These are phyloP conservation scores for Cardiosporidium cionae DNA, from an alignment of 169 alveolate genomes.

Conservation along the genomic window DNA sequence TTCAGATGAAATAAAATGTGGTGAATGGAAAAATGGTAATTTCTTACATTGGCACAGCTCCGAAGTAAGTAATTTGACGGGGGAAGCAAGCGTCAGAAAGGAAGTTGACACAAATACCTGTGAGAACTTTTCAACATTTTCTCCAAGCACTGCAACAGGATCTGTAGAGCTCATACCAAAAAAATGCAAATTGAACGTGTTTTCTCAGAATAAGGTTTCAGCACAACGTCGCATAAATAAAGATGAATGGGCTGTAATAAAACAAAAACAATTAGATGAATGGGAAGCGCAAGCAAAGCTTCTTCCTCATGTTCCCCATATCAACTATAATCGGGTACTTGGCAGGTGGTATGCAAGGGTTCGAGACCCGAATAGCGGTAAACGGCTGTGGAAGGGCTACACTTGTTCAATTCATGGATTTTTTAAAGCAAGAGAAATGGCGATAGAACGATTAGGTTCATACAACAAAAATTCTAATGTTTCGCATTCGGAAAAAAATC, in stretches of 20 bases:
- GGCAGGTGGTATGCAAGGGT: conserved; percentile 35
- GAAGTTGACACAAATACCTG: neutral
- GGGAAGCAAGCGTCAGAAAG: neutral
- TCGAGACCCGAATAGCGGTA: conserved; percentile 26
- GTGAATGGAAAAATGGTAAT: neutral
- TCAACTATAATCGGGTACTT: conserved; percentile 27
- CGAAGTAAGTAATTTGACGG: neutral
- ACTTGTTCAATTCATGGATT: conserved; percentile 33
- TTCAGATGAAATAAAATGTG: neutral
- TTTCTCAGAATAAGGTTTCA: neutral
- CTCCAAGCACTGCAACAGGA: too few relatives aligned
- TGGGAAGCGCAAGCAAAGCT: conserved; percentile 26
- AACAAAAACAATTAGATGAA: conserved; percentile 15
- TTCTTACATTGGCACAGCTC: neutral
- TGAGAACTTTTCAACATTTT: too few relatives aligned
- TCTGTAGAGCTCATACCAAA: too few relatives aligned
- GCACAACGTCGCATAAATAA: neutral
- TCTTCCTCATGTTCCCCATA: conserved; percentile 30
- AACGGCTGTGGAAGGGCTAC: conserved; percentile 31
- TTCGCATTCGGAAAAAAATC: too few relatives aligned
- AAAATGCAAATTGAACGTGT: conserved; percentile 5
- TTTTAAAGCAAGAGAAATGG: conserved; percentile 28
- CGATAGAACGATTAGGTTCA: conserved; percentile 25
- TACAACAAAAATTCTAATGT: too few relatives aligned
- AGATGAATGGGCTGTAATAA: neutral